These are phyloP conservation scores for Picochlorum sp. DNA, from an alignment of 139 green algal species.

Conservation along the genomic window DNA sequence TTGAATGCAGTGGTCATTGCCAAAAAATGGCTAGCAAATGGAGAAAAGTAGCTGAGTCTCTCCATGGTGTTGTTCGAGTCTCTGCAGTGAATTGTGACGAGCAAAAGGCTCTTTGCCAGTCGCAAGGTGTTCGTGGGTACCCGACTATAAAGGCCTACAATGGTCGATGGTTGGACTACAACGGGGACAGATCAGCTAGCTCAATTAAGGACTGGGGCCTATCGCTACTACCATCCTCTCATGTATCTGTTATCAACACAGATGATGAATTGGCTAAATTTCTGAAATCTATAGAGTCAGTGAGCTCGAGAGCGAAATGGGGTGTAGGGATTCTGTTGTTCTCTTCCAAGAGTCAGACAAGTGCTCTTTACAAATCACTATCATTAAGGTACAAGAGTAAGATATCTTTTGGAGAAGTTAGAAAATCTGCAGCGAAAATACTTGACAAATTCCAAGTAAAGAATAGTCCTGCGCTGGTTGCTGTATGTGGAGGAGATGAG, in stretches of 20 bases:
- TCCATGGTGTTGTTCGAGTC: slow-evolving; percentile 63
- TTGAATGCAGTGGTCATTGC: slow-evolving; percentile 46
- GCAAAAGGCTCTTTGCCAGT: slow-evolving; percentile 47
- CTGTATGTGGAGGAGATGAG: slow-evolving; percentile 56
- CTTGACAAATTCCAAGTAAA: slow-evolving; percentile 9
- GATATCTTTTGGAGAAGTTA: slow-evolving; percentile 39
- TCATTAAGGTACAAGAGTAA: slow-evolving; percentile 33
- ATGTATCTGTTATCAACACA: slow-evolving; percentile 13
- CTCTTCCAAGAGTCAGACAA: slow-evolving; percentile 39
- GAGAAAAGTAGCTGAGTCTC: slow-evolving; percentile 39
- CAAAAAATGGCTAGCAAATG: slow-evolving; percentile 62
- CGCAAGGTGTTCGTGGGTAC: slow-evolving; percentile 55
- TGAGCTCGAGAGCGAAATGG: slow-evolving; percentile 26
- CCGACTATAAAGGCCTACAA: slow-evolving; percentile 67
- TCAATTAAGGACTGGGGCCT: slow-evolving; percentile 55
- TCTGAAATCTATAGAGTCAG: slow-evolving; percentile 7
- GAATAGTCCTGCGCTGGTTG: slow-evolving; percentile 34
- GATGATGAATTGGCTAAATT: slow-evolving; percentile 8
- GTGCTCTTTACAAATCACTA: slow-evolving; percentile 41
- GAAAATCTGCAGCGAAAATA: slow-evolving; percentile 4
- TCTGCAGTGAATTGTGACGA: slow-evolving; percentile 74
- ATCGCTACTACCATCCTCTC: slow-evolving; percentile 40
- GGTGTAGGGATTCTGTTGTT: slow-evolving; percentile 58
- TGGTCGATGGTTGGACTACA: slow-evolving; percentile 35
- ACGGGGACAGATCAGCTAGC: slow-evolving; percentile 44